Evolutionary conservation across 176 grass and related monocot genomes (phyloP).

Genomic region (Saccharum spontaneum): DNA sequence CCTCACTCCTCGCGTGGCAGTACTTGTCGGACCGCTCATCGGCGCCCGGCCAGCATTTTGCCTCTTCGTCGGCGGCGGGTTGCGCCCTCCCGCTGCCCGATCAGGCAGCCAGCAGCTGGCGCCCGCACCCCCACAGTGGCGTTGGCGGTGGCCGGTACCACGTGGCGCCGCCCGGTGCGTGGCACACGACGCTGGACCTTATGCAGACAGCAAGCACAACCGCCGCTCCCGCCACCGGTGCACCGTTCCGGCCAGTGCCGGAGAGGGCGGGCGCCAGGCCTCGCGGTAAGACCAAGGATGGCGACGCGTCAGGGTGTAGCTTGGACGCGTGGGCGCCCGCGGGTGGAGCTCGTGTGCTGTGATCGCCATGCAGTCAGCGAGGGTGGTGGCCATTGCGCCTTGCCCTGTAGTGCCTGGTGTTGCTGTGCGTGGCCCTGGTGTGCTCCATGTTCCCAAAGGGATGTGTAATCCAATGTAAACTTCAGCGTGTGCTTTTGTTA

Average conservation of each 20-base stretch:
- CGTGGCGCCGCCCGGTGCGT: background rate
- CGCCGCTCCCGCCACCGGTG: background rate
- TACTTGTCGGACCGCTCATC: conserved; percentile 42
- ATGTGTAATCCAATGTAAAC: background rate
- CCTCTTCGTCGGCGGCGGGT: background rate
- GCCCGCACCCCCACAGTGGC: background rate
- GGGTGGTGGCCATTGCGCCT: background rate
- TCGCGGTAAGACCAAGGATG: background rate
- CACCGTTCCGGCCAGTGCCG: conserved; percentile 31
- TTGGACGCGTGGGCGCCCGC: conserved; percentile 55
- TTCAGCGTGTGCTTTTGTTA: background rate
- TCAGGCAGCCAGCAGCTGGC: conserved; percentile 1
- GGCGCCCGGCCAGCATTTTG: background rate
- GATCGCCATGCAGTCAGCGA: background rate
- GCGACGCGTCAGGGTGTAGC: conserved; percentile 52
- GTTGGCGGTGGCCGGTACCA: conserved; percentile 8
- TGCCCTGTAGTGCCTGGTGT: background rate
- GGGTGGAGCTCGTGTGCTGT: conserved; percentile 45
- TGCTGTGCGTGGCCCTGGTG: background rate
- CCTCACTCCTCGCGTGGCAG: conserved; percentile 60
- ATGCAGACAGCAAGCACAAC: conserved; percentile 52
- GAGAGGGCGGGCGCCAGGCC: conserved; percentile 24
- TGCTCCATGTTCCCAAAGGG: conserved; percentile 10
- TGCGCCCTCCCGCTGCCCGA: background rate
- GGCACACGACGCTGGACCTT: conserved; percentile 75